Conservation (phyloP, 345 rosid species). For the Gossypium anomalum region DNA sequence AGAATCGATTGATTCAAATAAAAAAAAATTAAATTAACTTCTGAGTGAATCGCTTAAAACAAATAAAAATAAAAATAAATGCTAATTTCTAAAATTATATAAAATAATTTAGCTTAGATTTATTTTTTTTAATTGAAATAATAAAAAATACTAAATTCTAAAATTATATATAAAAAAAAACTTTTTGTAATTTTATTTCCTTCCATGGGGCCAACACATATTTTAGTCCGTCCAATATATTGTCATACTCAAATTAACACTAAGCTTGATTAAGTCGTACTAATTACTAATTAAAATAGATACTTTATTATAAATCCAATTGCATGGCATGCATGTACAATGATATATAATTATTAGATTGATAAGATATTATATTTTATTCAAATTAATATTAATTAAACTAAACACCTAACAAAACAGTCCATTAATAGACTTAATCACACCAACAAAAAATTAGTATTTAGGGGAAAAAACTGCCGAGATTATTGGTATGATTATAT, state of each 20-base stretch:
- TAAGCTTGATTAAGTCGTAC: slow-evolving; percentile 8
- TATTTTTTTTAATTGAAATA: too few relatives aligned
- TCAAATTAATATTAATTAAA: background rate
- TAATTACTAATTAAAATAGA: background rate
- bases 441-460: background rate
- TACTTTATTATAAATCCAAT: background rate
- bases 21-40: too few relatives aligned
- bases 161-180: too few relatives aligned
- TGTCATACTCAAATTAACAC: slow-evolving; percentile 6
- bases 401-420: background rate
- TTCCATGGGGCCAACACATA: background rate
- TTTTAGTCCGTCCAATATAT: background rate
- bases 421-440: background rate
- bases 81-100: too few relatives aligned
- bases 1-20: too few relatives aligned
- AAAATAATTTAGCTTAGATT: too few relatives aligned
- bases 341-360: background rate
- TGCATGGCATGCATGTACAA: background rate
- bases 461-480: background rate
- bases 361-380: background rate
- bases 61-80: too few relatives aligned
- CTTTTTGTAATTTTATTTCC: background rate
- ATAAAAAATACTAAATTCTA: too few relatives aligned
- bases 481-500: slow-evolving; percentile 1
- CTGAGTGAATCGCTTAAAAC: too few relatives aligned